Conservation (phyloP, 2,329 filamentous ascomycete genomes). For the Fusarium odoratissimum region DNA sequence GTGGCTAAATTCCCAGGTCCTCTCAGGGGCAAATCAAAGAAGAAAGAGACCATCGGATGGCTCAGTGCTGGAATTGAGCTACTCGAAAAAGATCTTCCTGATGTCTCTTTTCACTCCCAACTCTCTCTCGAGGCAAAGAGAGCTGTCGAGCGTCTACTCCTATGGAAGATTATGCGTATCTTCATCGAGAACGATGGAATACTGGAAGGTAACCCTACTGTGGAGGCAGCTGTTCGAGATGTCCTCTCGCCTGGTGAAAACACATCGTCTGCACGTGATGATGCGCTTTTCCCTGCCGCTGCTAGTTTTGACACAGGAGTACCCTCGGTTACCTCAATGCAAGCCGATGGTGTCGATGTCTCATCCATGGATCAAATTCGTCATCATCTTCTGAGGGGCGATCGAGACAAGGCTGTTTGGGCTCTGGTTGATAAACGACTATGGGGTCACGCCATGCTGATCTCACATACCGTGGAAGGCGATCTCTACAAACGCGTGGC, state of each 20-base stretch:
- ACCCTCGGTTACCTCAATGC: constrained; percentile 52
- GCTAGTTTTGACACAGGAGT: constrained; percentile 43
- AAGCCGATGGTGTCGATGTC: constrained; percentile 76
- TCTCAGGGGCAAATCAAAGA: constrained; percentile 89
- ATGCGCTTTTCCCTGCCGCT: constrained; percentile 40
- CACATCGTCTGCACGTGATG: constrained; percentile 42
- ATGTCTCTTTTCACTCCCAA: constrained; percentile 60
- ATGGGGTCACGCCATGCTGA: constrained; percentile 96
- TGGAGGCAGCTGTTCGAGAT: constrained; percentile 79
- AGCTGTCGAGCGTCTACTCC: constrained; percentile 79
- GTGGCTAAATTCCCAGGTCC: constrained; percentile 90
- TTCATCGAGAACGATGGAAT: constrained; percentile 89
- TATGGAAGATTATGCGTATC: constrained; percentile 88
- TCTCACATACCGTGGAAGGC: constrained; percentile 81
- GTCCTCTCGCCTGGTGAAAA: constrained; percentile 72
- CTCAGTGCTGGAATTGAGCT: constrained; percentile 79
- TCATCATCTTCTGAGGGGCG: constrained; percentile 78
- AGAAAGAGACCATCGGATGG: constrained; percentile 92
- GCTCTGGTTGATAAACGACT: constrained; percentile 90
- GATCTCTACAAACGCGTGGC: constrained; percentile 93
- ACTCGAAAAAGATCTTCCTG: constrained; percentile 71
- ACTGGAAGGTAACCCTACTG: constrained; percentile 77
- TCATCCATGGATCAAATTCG: constrained; percentile 78
- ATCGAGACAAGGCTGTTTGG: constrained; percentile 94
- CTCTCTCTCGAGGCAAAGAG: constrained; percentile 74